A percentile compares a stretch with the other conserved stretches of the same genome.
Evolutionary conservation across 169 alveolate genomes (phyloP).

Genomic region (Eimeria zaria): DNA sequence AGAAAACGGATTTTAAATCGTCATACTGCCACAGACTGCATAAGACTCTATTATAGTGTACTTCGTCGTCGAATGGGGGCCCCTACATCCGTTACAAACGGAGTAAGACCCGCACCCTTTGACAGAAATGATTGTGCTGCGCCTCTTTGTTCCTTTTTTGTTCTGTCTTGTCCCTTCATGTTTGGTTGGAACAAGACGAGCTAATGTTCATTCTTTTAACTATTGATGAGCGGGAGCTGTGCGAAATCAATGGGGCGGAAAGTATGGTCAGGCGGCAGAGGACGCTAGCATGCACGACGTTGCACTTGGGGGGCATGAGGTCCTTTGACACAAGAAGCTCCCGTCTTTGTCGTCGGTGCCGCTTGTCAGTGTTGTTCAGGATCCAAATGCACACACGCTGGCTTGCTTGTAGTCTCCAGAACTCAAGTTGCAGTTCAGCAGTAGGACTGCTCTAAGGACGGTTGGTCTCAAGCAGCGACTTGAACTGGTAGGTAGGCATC

Average conservation of each 20-base stretch:
- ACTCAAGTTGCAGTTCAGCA: background rate
- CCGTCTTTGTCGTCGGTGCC: background rate
- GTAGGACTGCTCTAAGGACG: background rate
- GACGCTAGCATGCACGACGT: background rate
- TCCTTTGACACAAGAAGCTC: slow-evolving; percentile 11
- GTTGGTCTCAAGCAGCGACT: background rate
- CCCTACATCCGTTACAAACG: background rate
- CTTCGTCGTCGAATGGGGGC: background rate
- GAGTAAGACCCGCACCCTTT: background rate
- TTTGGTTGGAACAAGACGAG: background rate
- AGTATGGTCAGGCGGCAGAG: background rate
- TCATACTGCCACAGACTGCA: background rate
- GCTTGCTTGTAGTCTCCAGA: background rate
- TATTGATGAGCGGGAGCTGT: background rate
- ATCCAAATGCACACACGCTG: background rate
- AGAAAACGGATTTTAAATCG: slow-evolving; percentile 4
- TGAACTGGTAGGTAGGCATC: slow-evolving; percentile 66
- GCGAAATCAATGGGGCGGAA: background rate
- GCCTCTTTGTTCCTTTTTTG: background rate
- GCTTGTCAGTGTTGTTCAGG: background rate
- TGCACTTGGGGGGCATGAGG: background rate
- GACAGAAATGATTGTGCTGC: background rate
- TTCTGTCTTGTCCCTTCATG: too few relatives aligned
- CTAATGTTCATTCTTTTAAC: background rate
- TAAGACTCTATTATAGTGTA: background rate